Evolutionary conservation across 1,139 yeast species (phyloP).

Genomic region (Yamadazyma conglobata): DNA sequence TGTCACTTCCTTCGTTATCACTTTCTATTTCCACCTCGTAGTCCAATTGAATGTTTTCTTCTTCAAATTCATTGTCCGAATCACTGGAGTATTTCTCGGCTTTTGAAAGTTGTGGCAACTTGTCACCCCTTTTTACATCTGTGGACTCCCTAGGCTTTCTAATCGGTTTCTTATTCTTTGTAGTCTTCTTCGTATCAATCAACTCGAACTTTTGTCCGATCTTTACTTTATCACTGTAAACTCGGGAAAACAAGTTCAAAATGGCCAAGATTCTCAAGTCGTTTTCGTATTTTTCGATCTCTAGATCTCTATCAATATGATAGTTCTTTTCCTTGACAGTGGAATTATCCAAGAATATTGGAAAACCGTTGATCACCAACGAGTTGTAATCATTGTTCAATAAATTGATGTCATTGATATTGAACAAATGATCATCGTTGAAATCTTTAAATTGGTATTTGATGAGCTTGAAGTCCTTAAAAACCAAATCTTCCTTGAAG

Average conservation of each 20-base stretch:
- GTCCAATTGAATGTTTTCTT: constrained; percentile 7
- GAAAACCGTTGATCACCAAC: constrained; percentile 18
- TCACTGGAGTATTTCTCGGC: constrained; percentile 2
- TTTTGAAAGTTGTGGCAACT: neutral
- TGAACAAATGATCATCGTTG: constrained; percentile 46
- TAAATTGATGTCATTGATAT: constrained; percentile 27
- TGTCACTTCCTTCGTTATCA: constrained; percentile 8
- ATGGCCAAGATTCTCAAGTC: constrained; percentile 8
- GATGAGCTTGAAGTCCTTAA: constrained; percentile 57
- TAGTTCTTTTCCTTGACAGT: constrained; percentile 6
- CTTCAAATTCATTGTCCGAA: constrained; percentile 7
- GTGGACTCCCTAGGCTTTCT: neutral
- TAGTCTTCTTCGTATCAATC: constrained; percentile 6
- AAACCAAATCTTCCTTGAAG: constrained; percentile 60
- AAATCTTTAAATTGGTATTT: constrained; percentile 57
- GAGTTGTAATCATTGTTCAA: constrained; percentile 32
- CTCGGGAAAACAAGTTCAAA: constrained; percentile 5
- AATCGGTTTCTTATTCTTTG: neutral
- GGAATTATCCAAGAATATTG: constrained; percentile 26
- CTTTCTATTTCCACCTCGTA: constrained; percentile 3
- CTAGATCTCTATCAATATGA: constrained; percentile 2
- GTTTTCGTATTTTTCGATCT: constrained; percentile 9
- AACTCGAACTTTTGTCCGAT: constrained; percentile 4
- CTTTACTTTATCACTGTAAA: constrained; percentile 2
- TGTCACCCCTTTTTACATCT: neutral